Percentiles rank a stretch among this genome's conserved stretches.
These are phyloP conservation scores for Sungouiella thailandica DNA, from an alignment of 805 yeast species.

Conservation along the genomic window DNA sequence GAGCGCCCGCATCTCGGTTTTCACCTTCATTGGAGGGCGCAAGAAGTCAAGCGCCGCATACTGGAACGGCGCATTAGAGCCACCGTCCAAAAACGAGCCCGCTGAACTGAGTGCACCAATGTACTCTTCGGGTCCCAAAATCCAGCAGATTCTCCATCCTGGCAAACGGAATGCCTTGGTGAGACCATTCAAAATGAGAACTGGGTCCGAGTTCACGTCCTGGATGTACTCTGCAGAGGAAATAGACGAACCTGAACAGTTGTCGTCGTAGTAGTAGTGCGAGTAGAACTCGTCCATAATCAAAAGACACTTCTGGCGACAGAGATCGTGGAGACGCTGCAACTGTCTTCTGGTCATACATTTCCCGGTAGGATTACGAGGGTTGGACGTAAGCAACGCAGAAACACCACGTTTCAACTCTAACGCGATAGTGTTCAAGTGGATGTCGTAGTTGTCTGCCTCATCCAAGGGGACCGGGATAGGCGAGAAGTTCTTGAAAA, in stretches of 20 bases:
- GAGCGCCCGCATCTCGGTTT: constrained; percentile 50
- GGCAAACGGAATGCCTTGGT: constrained; percentile 60
- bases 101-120: constrained; percentile 52
- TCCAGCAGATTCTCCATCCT: constrained; percentile 64
- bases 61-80: constrained; percentile 58
- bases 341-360: constrained; percentile 46
- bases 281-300: constrained; percentile 64
- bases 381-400: constrained; percentile 55
- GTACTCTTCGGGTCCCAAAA: constrained; percentile 58
- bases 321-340: constrained; percentile 45
- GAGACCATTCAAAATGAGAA: constrained; percentile 53
- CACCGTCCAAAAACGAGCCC: constrained; percentile 59
- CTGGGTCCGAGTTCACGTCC: constrained; percentile 56
- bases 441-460: constrained; percentile 52
- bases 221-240: constrained; percentile 47
- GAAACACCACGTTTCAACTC: constrained; percentile 55
- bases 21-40: constrained; percentile 49
- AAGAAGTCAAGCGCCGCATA: constrained; percentile 53
- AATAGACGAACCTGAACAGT: constrained; percentile 47
- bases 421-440: constrained; percentile 45
- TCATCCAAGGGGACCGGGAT: constrained; percentile 59
- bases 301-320: constrained; percentile 48
- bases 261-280: constrained; percentile 52
- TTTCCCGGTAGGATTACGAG: constrained; percentile 60
- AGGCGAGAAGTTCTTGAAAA: constrained; percentile 58